phyloP scores from a whole-genome alignment of 169 alveolate species.

The Besnoitia besnoiti region DNA sequence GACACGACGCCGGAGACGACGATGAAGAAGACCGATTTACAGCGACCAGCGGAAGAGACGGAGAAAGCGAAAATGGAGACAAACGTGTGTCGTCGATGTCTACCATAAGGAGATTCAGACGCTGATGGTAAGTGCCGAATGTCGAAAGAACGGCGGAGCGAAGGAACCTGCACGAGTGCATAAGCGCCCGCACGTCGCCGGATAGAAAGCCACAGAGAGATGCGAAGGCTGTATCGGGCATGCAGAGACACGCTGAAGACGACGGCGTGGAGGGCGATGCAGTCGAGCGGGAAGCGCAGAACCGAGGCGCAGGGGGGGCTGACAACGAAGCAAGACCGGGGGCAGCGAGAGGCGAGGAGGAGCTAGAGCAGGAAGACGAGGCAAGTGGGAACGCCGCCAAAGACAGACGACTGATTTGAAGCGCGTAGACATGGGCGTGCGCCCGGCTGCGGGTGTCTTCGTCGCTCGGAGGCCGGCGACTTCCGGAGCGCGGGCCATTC shows the following conservation, averaged over 20 bases:
- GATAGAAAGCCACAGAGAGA: not conserved
- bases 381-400: too few species aligned
- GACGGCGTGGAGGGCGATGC: not conserved
- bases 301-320: not conserved
- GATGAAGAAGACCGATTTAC: too few species aligned
- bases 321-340: not conserved
- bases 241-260: not conserved
- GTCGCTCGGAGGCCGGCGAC: too few species aligned
- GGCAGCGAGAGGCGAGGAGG: not conserved
- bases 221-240: not conserved
- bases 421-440: too few species aligned
- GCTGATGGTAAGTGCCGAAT: not conserved
- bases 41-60: not conserved
- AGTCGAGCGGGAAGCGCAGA: not conserved
- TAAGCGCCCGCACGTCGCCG: not conserved
- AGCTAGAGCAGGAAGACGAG: too few species aligned
- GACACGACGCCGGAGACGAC: too few species aligned
- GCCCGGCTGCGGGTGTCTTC: too few species aligned
- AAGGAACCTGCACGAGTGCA: not conserved
- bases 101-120: not conserved
- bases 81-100: not conserved
- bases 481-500: too few species aligned
- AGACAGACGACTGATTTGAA: too few species aligned
- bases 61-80: not conserved
- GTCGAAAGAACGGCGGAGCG: slow-evolving; percentile 17